phyloP scores from a whole-genome alignment of 768 basidiomycete species.

The Boletus vinaceobasis region DNA sequence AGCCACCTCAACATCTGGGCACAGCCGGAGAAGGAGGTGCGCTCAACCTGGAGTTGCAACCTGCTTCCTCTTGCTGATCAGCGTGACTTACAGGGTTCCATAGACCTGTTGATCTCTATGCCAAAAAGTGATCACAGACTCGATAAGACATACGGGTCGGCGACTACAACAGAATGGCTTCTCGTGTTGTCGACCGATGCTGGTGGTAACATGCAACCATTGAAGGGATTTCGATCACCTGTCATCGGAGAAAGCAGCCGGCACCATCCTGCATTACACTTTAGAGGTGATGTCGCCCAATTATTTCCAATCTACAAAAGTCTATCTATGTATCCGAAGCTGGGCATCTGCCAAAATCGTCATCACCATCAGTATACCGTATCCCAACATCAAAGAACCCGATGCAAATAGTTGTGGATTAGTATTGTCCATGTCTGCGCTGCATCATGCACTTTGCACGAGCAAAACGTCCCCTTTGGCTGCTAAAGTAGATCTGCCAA shows the following conservation, averaged over 20 bases:
- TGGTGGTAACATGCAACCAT: not conserved
- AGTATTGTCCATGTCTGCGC: slow-evolving; percentile 3
- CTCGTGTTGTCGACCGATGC: not conserved
- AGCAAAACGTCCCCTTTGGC: not conserved
- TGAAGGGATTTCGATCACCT: not conserved
- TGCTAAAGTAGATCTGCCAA: not conserved
- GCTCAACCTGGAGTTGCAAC: slow-evolving; percentile 9
- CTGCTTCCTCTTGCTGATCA: not conserved
- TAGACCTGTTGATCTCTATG: slow-evolving; percentile 57
- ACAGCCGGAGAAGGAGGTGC: slow-evolving; percentile 63
- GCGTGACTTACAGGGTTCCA: slow-evolving; percentile 14
- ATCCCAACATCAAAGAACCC: not conserved
- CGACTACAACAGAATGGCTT: not conserved
- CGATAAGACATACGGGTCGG: too few species aligned
- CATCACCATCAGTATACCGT: too few species aligned
- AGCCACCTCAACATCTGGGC: slow-evolving; percentile 45
- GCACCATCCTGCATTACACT: not conserved
- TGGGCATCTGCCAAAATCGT: not conserved
- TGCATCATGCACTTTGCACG: not conserved
- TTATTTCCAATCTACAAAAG: not conserved
- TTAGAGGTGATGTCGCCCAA: not conserved
- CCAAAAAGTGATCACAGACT: slow-evolving; percentile 32
- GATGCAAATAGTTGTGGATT: not conserved
- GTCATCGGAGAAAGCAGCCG: too few species aligned
- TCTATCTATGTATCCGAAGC: too few species aligned